phyloP scores from a whole-genome alignment of 371 early-diverging fungal species.

The Massospora cicadina region DNA sequence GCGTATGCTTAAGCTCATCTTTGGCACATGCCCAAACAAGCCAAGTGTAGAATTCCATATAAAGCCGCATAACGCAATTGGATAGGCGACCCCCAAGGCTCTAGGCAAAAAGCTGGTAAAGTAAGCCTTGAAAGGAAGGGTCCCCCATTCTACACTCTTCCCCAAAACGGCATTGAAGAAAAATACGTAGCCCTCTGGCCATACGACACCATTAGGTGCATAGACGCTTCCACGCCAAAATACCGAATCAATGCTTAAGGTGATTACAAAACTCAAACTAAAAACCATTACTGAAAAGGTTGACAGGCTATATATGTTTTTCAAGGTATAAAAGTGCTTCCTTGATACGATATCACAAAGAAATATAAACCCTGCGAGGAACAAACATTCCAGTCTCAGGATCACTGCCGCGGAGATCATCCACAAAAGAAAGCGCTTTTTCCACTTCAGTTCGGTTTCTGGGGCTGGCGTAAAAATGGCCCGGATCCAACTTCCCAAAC shows the following conservation, averaged over 20 bases:
- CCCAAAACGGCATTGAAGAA: conserved; percentile 68
- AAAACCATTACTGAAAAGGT: background rate
- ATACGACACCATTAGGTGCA: conserved; percentile 23
- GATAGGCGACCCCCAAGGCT: conserved; percentile 44
- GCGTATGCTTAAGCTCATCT: conserved; percentile 23
- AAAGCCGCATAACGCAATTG: conserved; percentile 30
- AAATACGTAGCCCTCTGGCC: conserved; percentile 78
- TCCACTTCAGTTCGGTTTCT: background rate
- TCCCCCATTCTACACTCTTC: conserved; percentile 69
- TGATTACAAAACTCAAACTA: background rate
- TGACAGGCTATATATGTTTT: background rate
- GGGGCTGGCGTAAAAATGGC: background rate
- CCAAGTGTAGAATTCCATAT: too few relatives aligned
- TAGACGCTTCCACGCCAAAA: conserved; percentile 4
- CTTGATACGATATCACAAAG: conserved; percentile 3
- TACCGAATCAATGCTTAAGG: conserved; percentile 5
- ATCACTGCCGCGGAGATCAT: background rate
- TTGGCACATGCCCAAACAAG: conserved; percentile 16
- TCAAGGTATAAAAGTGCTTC: background rate
- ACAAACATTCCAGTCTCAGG: background rate
- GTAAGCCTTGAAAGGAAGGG: conserved; percentile 56
- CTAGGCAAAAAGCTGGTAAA: conserved; percentile 51
- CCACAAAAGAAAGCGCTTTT: background rate
- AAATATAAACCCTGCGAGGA: background rate
- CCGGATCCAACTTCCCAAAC: background rate